Conservation (phyloP, 2,329 filamentous ascomycete genomes). For the Alternaria longipes region DNA sequence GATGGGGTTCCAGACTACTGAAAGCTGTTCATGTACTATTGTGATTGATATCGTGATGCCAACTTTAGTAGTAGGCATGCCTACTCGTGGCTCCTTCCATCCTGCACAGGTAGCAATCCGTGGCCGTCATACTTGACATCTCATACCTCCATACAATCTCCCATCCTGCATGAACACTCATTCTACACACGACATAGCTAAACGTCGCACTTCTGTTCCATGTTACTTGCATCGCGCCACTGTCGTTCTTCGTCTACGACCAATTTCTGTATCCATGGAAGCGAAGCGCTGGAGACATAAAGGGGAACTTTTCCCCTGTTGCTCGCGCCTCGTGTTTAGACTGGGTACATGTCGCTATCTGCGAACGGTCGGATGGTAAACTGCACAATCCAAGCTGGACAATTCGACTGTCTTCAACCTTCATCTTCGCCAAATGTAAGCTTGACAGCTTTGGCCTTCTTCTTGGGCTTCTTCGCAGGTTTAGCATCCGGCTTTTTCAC, state of each 20-base stretch:
- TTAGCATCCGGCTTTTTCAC: slow-evolving; percentile 25
- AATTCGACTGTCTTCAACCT: slow-evolving; percentile 21
- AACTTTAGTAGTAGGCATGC: too few species aligned
- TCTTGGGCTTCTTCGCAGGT: slow-evolving; percentile 44
- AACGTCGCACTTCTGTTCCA: background rate
- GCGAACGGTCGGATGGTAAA: background rate
- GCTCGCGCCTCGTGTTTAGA: too few species aligned
- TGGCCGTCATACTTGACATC: background rate
- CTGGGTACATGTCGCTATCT: background rate
- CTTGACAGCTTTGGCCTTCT: slow-evolving; percentile 50
- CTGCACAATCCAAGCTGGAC: background rate
- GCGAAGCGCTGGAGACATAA: background rate
- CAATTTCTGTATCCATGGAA: background rate
- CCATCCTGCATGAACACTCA: background rate
- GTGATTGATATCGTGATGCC: background rate
- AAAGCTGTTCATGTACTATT: background rate
- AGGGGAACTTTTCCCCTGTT: background rate
- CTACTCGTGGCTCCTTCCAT: too few species aligned
- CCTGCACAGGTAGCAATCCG: background rate
- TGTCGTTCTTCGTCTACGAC: background rate
- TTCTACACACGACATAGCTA: background rate
- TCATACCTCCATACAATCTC: background rate
- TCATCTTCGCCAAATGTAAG: slow-evolving; percentile 50
- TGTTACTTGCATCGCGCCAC: background rate
- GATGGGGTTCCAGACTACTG: background rate